Percentiles rank a stretch among this genome's conserved stretches.
Conservation (phyloP, 1,284 basidiomycete genomes). For the Erythrobasidium hasegawianum region DNA sequence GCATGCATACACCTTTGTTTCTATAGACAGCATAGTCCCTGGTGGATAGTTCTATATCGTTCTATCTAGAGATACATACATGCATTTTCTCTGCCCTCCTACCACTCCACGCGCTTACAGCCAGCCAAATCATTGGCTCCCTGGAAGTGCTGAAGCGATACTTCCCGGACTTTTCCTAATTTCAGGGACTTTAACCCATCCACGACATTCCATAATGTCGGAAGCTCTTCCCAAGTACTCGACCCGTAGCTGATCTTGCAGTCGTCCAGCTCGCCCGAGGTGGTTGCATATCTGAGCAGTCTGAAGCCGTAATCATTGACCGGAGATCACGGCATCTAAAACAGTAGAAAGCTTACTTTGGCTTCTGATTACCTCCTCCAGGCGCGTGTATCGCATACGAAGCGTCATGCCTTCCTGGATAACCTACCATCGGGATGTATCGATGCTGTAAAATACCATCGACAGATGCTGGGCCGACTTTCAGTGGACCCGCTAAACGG, state of each 20-base stretch:
- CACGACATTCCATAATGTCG: constrained; percentile 41
- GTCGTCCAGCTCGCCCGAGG: constrained; percentile 13
- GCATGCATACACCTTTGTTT: too few relatives aligned
- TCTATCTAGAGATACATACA: too few relatives aligned
- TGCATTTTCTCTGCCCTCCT: too few relatives aligned
- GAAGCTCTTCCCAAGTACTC: constrained; percentile 37
- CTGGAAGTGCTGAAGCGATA: constrained; percentile 28
- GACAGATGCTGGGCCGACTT: constrained; percentile 39
- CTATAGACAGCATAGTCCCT: too few relatives aligned
- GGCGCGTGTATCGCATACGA: constrained; percentile 42
- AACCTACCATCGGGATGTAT: constrained; percentile 43
- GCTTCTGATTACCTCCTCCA: constrained; percentile 24
- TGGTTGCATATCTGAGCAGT: constrained; percentile 17
- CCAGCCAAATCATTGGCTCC: constrained; percentile 28
- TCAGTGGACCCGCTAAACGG: too few relatives aligned
- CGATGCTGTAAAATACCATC: constrained; percentile 44
- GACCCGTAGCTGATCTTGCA: constrained; percentile 33
- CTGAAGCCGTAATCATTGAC: background rate
- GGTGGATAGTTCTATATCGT: too few relatives aligned
- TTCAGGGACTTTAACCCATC: constrained; percentile 36
- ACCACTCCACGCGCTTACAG: constrained; percentile 30
- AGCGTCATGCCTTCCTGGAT: constrained; percentile 44
- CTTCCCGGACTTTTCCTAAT: constrained; percentile 27
- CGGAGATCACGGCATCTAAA: background rate
- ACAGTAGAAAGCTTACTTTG: constrained; percentile 18